Evolutionary conservation across 2,329 filamentous ascomycete species (phyloP).

Genomic region (Fusarium temperatum): DNA sequence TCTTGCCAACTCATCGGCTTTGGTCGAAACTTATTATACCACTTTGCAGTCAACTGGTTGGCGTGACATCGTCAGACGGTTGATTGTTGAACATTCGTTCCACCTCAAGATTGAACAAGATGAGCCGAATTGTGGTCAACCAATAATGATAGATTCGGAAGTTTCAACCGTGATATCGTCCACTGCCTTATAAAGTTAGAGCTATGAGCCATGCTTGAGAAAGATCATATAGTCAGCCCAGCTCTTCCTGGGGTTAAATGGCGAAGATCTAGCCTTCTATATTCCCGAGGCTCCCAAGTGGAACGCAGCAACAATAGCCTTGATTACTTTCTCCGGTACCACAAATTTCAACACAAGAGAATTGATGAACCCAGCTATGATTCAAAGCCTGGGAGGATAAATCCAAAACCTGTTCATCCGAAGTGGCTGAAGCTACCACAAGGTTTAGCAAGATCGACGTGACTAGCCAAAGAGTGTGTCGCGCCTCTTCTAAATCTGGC

Average conservation of each 20-base stretch:
- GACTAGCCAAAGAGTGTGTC: slow-evolving; percentile 11
- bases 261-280: slow-evolving; percentile 3
- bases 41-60: not conserved
- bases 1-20: not conserved
- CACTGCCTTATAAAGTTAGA: not conserved
- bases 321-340: not conserved
- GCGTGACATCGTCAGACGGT: no score
- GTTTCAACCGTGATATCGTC: not conserved
- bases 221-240: not conserved
- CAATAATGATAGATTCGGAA: not conserved
- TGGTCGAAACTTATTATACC: not conserved
- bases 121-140: not conserved
- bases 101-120: not conserved
- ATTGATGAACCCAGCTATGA: not conserved
- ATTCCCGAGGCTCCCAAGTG: not conserved
- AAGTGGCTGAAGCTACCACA: slow-evolving; percentile 19
- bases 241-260: slow-evolving; percentile 15
- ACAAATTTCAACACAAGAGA: not conserved
- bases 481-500: not conserved
- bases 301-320: not conserved
- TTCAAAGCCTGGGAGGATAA: slow-evolving; percentile 16
- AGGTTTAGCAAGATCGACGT: slow-evolving; percentile 28
- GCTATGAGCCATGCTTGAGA: not conserved
- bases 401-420: slow-evolving; percentile 9
- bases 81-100: not conserved